These are phyloP conservation scores for Ustulina deusta DNA, from an alignment of 2,329 filamentous ascomycete genomes.

Conservation along the genomic window DNA sequence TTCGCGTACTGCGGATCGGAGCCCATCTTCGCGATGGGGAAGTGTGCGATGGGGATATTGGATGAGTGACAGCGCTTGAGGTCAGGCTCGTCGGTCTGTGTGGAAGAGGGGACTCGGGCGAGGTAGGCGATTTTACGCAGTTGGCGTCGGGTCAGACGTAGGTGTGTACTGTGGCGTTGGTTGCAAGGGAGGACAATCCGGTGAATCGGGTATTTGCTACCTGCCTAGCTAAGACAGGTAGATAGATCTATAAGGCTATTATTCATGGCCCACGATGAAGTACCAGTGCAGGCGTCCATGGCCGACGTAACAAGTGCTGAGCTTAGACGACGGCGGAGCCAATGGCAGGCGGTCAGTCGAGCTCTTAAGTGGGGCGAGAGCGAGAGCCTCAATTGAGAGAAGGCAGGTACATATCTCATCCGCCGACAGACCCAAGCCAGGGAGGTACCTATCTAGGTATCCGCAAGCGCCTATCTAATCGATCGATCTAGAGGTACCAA, in stretches of 20 bases:
- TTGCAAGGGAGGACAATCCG: background rate
- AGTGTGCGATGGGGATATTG: background rate
- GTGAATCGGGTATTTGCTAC: background rate
- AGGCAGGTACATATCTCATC: background rate
- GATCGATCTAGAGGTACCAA: background rate
- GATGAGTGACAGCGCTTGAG: background rate
- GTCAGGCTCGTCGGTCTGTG: background rate
- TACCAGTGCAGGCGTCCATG: conserved; percentile 42
- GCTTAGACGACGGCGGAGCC: conserved; percentile 18
- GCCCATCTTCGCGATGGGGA: conserved; percentile 67
- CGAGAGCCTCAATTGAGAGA: conserved; percentile 1
- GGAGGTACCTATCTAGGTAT: conserved; percentile 13
- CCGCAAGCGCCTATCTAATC: background rate
- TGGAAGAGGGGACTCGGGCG: background rate
- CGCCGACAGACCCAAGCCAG: no score
- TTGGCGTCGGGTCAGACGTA: background rate
- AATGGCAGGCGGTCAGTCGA: conserved; percentile 38
- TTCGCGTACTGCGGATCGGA: conserved; percentile 88
- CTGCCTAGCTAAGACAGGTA: background rate
- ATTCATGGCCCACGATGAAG: conserved; percentile 3
- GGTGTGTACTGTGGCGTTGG: background rate
- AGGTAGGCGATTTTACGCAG: background rate
- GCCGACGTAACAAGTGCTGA: conserved; percentile 44
- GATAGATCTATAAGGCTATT: background rate
- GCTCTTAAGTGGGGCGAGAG: conserved; percentile 20